phyloP scores from a whole-genome alignment of 106 monocot species.

The Vanilla planifolia region DNA sequence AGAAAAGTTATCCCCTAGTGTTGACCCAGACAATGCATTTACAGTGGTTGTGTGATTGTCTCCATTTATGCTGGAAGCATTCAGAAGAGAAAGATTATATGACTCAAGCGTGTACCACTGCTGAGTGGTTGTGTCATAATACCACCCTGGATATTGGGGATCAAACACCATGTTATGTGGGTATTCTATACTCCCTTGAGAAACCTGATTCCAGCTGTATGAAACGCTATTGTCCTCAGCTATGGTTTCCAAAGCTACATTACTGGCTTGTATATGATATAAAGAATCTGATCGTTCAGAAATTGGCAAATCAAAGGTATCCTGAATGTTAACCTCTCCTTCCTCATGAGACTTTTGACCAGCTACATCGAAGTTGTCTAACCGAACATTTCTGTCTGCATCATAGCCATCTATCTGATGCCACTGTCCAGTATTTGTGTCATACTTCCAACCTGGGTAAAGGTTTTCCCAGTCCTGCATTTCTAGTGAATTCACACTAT shows the following conservation, averaged over 20 bases:
- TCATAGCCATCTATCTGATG: slow-evolving; percentile 48
- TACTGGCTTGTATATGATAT: slow-evolving; percentile 40
- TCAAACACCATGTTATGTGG: slow-evolving; percentile 97
- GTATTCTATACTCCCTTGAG: slow-evolving; percentile 39
- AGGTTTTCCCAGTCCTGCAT: slow-evolving; percentile 69
- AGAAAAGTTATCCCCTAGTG: slow-evolving; percentile 6
- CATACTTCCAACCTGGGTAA: slow-evolving; percentile 96
- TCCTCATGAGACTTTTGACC: slow-evolving; percentile 4
- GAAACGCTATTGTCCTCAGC: slow-evolving; percentile 29
- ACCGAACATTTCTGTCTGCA: slow-evolving; percentile 10
- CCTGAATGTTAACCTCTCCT: background rate
- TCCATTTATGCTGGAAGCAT: slow-evolving; percentile 13
- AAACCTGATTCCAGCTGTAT: slow-evolving; percentile 28
- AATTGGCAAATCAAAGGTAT: slow-evolving; percentile 12
- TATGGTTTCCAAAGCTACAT: slow-evolving; percentile 41
- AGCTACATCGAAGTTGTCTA: slow-evolving; percentile 13
- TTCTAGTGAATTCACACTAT: slow-evolving; percentile 28
- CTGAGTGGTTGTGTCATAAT: slow-evolving; percentile 79
- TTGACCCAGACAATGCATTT: slow-evolving; percentile 17
- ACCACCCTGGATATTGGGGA: slow-evolving; percentile 91
- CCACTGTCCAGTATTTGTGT: slow-evolving; percentile 46
- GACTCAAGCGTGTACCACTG: slow-evolving; percentile 82
- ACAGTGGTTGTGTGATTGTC: slow-evolving; percentile 13
- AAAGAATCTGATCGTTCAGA: slow-evolving; percentile 23
- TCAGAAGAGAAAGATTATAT: slow-evolving; percentile 38